Evolutionary conservation across 352 stramenopile species (phyloP), one percentile per base, ranked within the genome.

Genomic region (Pythium guiyangense): DNA sequence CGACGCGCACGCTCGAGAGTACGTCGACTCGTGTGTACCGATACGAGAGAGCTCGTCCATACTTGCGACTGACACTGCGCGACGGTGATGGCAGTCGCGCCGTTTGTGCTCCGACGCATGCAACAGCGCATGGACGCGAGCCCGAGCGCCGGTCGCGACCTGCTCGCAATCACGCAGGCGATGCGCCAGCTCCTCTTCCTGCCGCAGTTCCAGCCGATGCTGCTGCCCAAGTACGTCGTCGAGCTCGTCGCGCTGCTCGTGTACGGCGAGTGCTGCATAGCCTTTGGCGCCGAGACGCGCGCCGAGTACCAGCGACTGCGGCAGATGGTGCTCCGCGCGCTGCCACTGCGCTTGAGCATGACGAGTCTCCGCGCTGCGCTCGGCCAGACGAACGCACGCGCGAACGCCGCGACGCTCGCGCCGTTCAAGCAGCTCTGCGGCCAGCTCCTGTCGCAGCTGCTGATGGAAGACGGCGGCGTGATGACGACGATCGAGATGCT

Each of bases 401-500:
- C 59, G 17, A 17, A 22, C 1, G 55, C 54, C 48, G 60, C 37
- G 6, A 63, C 54, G 40, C 43, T 77, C 29, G 45, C 64, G 52
- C 63, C 66, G 4, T 95, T 93, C 53, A 91, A 90, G 55, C 61
- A 69, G 34, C 70, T 70, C 15, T 93, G 83, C 59, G 79, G 77
- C 0, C 63, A 73, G 18, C 67, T 88, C 11, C 54, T 95, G 20
- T 81, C 81, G 5, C 63, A 71, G 12, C 64, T 91, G 25, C 39
- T 90, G 31, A 84, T 93, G 71, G 59, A 86, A 47, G 63, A 84
- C 20, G 83, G 84, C 22, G 85, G 86, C 22, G 84, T 95, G 37
- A 66, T 85, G 47, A 78, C 82, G 12, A 90, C 83, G 4, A 88
- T 95, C 52, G 86, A 95, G 52, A 88, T 92, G 71, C 62, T 95